phyloP scores from a whole-genome alignment of 164 flowering plant genomes.

The Pachysandra terminalis region DNA sequence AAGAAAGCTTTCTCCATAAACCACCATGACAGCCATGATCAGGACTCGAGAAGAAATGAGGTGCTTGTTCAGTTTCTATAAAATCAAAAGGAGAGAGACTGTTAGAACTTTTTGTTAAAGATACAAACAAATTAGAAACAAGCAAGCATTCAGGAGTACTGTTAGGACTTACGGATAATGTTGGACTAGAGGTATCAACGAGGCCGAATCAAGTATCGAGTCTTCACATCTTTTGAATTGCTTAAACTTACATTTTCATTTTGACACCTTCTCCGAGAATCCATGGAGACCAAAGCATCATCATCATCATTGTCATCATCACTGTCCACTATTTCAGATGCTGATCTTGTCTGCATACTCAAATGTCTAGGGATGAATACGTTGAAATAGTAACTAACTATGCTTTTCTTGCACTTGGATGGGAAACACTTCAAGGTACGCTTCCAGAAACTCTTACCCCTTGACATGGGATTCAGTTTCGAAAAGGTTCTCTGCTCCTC shows the following conservation, averaged over 20 bases:
- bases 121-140: neutral
- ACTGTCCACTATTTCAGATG: conserved; percentile 16
- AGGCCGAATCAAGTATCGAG: conserved; percentile 6
- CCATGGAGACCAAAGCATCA: neutral
- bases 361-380: conserved; percentile 30
- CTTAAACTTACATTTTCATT: neutral
- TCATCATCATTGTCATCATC: conserved; percentile 27
- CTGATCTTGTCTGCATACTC: conserved; percentile 21
- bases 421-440: conserved; percentile 23
- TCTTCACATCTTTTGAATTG: conserved; percentile 1
- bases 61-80: no score
- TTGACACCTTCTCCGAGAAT: conserved; percentile 9
- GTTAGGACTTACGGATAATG: neutral
- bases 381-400: conserved; percentile 36
- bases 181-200: neutral
- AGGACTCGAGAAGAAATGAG: no score
- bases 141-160: neutral
- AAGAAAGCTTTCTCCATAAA: no score
- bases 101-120: neutral
- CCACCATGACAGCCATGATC: no score
- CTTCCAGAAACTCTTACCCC: conserved; percentile 21
- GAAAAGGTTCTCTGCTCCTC: conserved; percentile 32
- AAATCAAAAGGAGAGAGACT: no score
- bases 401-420: conserved; percentile 17
- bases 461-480: conserved; percentile 18